These are phyloP conservation scores for Marasmius oreades DNA, from an alignment of 1,284 basidiomycete species.

Conservation along the genomic window DNA sequence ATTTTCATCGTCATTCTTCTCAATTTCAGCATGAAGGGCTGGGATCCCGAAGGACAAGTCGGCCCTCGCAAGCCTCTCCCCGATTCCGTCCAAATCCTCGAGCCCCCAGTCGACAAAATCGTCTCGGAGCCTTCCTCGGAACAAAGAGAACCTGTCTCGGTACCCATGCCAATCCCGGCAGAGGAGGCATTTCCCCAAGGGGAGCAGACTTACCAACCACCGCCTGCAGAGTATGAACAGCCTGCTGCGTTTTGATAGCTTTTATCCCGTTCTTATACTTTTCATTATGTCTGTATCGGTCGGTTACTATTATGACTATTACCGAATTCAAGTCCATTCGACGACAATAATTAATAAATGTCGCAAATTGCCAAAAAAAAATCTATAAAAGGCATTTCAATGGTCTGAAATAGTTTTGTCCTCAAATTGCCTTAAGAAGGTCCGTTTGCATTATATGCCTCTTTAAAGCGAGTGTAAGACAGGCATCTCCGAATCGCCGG, in stretches of 20 bases:
- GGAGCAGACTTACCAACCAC: slow-evolving; percentile 37
- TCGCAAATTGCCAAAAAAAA: no score
- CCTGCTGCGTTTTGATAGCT: slow-evolving; percentile 44
- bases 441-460: no score
- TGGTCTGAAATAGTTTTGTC: no score
- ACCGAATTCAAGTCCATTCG: no score
- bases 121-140: slow-evolving; percentile 79
- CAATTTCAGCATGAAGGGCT: slow-evolving; percentile 85
- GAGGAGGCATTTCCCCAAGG: slow-evolving; percentile 47
- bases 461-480: no score
- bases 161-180: slow-evolving; percentile 45
- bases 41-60: slow-evolving; percentile 85
- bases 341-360: no score
- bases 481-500: not conserved
- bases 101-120: slow-evolving; percentile 80
- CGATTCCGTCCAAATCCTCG: slow-evolving; percentile 90
- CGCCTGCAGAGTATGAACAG: slow-evolving; percentile 39
- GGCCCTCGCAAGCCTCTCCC: slow-evolving; percentile 95
- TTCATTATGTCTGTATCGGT: slow-evolving; percentile 2
- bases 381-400: no score
- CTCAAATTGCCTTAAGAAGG: no score
- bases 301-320: no score
- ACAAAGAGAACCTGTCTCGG: slow-evolving; percentile 63
- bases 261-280: slow-evolving; percentile 10
- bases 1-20: slow-evolving; percentile 11